phyloP scores from a whole-genome alignment of 2,329 filamentous ascomycete genomes.

The Pseudogymnoascus destructans region DNA sequence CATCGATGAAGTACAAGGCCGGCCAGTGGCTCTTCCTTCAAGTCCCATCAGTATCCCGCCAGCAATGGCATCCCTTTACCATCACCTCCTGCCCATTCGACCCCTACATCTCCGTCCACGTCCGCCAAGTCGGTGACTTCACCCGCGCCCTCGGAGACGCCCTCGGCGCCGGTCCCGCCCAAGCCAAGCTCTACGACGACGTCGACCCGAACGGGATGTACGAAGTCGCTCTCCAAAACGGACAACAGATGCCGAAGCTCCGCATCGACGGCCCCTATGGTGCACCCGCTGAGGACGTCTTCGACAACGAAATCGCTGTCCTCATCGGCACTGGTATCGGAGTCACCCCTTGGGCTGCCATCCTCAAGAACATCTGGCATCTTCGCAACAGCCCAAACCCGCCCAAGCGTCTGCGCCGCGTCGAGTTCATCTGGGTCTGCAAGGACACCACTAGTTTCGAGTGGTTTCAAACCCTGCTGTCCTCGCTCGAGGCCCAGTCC shows the following conservation, averaged over 20 bases:
- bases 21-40: slow-evolving; percentile 98
- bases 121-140: slow-evolving; percentile 94
- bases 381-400: slow-evolving; percentile 81
- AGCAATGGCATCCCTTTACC: slow-evolving; percentile 98
- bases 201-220: slow-evolving; percentile 95
- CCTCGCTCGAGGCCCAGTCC: slow-evolving; percentile 79
- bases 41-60: slow-evolving; percentile 71
- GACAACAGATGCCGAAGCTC: slow-evolving; percentile 78
- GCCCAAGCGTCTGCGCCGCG: slow-evolving; percentile 74
- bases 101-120: slow-evolving; percentile 84
- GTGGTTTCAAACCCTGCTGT: slow-evolving; percentile 94
- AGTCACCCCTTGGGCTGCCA: slow-evolving; percentile 75
- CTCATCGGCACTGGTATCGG: slow-evolving; percentile 79
- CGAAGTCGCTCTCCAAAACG: slow-evolving; percentile 87
- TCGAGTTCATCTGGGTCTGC: slow-evolving; percentile 99
- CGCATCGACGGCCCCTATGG: slow-evolving; percentile 94
- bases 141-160: slow-evolving; percentile 88
- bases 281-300: slow-evolving; percentile 93
- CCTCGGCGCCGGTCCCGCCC: slow-evolving; percentile 77
- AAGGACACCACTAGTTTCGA: slow-evolving; percentile 92
- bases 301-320: slow-evolving; percentile 80
- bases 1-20: slow-evolving; percentile 94
- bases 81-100: slow-evolving; percentile 97
- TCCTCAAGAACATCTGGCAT: slow-evolving; percentile 97
- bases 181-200: slow-evolving; percentile 79